A percentile compares a stretch with the other conserved stretches of the same genome.
These are phyloP conservation scores for Xylaria sp. DNA, from an alignment of 2,329 filamentous ascomycete genomes.

Conservation along the genomic window DNA sequence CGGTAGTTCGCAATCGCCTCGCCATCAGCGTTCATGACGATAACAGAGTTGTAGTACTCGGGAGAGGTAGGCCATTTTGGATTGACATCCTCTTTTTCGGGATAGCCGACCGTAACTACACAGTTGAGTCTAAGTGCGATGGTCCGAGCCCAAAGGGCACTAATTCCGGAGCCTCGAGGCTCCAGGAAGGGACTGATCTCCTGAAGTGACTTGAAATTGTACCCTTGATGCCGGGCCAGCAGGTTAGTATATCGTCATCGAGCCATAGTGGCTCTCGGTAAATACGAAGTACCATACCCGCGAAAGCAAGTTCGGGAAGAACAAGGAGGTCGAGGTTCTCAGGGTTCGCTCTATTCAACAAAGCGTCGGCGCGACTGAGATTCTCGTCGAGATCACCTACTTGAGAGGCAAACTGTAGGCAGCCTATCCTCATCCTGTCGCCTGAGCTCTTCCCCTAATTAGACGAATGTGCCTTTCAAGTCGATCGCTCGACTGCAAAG, in stretches of 20 bases:
- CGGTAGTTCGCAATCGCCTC: constrained; percentile 70
- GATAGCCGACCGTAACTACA: constrained; percentile 77
- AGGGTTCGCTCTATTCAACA: constrained; percentile 64
- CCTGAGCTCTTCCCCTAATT: background rate
- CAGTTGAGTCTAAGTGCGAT: constrained; percentile 74
- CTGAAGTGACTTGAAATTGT: constrained; percentile 77
- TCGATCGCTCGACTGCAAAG: background rate
- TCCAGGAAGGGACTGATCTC: constrained; percentile 78
- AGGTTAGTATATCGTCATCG: constrained; percentile 9
- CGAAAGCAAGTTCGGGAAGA: constrained; percentile 80
- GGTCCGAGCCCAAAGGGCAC: constrained; percentile 75
- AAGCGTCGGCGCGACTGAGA: constrained; percentile 71
- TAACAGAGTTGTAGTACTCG: constrained; percentile 57
- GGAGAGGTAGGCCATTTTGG: constrained; percentile 59
- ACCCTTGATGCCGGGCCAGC: constrained; percentile 61
- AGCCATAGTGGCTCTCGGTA: background rate
- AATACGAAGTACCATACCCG: constrained; percentile 58
- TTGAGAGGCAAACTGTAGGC: constrained; percentile 76
- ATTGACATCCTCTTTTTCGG: constrained; percentile 70
- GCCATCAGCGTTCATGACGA: constrained; percentile 67
- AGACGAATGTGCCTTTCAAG: background rate
- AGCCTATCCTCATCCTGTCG: constrained; percentile 66
- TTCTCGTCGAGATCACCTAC: constrained; percentile 78
- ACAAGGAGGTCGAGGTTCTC: constrained; percentile 75
- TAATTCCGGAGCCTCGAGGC: constrained; percentile 70